Evolutionary conservation across 768 basidiomycete genomes (phyloP), one percentile per base, ranked within the genome.

Genomic region (Polyporus arcularius): DNA sequence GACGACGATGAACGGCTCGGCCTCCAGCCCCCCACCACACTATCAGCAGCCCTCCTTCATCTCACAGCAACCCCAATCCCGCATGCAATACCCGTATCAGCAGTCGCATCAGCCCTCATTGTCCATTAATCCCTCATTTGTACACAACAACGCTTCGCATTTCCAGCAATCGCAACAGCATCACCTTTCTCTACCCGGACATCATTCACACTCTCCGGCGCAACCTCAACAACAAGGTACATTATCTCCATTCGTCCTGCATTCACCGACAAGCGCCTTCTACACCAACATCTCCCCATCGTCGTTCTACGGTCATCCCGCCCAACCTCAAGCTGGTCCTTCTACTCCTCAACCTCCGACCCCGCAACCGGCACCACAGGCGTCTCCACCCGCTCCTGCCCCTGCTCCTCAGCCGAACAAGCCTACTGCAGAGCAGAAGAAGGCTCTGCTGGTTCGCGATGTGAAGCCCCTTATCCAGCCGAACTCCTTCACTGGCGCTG

Each of bases 191-290:
- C 35, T 40, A 40, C 50, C 60, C 12, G 63, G 62, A 4, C 67
- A 66, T 47, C 63, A 60, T 7, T 63, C 61, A 21, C 53, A 60
- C 41, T 60, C 66, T 11, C 58, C 63, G 16, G 38, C 60, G 9
- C 67, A 60, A 58, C 67, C 68, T 16, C 77, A 77, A 40, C 73
- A 76, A n/a, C 88, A 88, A 70, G 76, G 84, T 64, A 90, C 86
- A 3, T 82, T 90, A 39, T 85, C 88, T 2, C 89, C 89, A 9
- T 86, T 87, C 65, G 84, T 83, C 48, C 79, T 92, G 41, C 88
- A 88, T 68, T 79, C 85, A 6, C 81, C 87, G 2, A 59, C 73
- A 31, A 78, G 73, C 55, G 48, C 58, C n/a, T 64, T 74, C 58
- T 72, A 55, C 38, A 16, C 63, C 28, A 15, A 67, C 32, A 61